Base-by-base conservation (phyloP, 208 protist genomes). In the Wallacemonas sp. region DNA sequence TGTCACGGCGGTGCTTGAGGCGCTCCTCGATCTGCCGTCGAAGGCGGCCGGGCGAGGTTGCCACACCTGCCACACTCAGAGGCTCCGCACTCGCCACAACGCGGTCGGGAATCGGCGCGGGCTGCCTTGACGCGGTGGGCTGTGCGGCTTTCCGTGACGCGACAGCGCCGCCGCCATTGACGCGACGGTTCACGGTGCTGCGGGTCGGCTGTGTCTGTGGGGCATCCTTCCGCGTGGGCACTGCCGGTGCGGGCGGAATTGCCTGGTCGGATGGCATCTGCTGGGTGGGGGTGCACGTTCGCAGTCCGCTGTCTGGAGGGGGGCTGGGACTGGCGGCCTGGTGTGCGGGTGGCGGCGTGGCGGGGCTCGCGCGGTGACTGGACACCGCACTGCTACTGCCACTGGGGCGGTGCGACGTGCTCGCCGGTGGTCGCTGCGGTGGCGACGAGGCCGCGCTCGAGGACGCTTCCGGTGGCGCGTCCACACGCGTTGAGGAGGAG, bases 251-350 rank as follows among this genome's bases (percentile, higher is more conserved):
- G 38, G 37, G 17, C 37, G 37, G 37, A 42, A 17, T 12, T 42
- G 37, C 13, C n/a, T n/a, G 13, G 37, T 17, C 37, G 17, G 37
- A 42, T 12, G 37, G 17, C 37, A 17, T 42, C 13, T n/a, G 12
- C 36, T 62, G 55, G 4, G 55, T 62, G 9, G 55, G 55, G 13
- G 55, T 62, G 37, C 55, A 62, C 21, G 55, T 44, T 13, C 55
- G 55, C 37, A 62, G 24, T 5, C 39, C 55, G 30, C 53, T 59
- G 12, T 33, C 37, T 3, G 55, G 38, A 4, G 55, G 55, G 17
- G 55, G 21, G 19, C 37, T 6, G 9, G 30, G 50, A 8, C 13
- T 57, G 50, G 10, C 6, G 30, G 22, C 36, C 21, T 24, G 45
- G 44, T 27, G 44, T 30, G 39, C 26, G n/a, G 62, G 1, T n/a